Conservation (phyloP, 148 eudicot genomes). For the Nepenthes gracilis region DNA sequence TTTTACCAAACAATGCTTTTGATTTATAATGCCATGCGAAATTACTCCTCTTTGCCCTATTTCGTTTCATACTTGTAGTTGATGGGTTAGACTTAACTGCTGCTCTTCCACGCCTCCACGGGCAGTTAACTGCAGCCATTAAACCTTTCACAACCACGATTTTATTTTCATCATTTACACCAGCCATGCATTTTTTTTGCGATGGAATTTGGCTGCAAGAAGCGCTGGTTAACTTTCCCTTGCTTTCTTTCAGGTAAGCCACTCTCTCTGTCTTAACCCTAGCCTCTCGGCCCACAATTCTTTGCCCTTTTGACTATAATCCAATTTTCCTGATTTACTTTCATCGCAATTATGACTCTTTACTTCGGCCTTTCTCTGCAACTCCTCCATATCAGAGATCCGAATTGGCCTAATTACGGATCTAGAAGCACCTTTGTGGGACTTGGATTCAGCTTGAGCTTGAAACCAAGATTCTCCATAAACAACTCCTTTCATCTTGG, state of each 20-base stretch:
- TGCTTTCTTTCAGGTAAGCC: conserved; percentile 17
- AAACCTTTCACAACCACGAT: conserved; percentile 33
- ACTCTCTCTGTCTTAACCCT: conserved; percentile 13
- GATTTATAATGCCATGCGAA: conserved; percentile 10
- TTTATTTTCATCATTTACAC: conserved; percentile 10
- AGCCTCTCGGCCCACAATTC: conserved; percentile 3
- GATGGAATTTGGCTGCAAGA: conserved; percentile 1
- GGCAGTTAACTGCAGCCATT: conserved; percentile 32
- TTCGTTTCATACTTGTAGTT: conserved; percentile 9
- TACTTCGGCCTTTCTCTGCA: conserved; percentile 1
- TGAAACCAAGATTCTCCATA: conserved; percentile 3
- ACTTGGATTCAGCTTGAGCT: conserved; percentile 3
- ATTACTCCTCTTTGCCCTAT: conserved; percentile 14
- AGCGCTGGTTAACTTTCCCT: conserved; percentile 9
- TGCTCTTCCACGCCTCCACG: conserved; percentile 20
- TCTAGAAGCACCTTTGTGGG: conserved; percentile 10
- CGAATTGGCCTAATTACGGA: conserved; percentile 2
- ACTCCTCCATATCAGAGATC: conserved; percentile 4
- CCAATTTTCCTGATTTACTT: conserved; percentile 7
- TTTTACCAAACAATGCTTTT: conserved; percentile 12
- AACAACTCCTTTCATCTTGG: conserved; percentile 5
- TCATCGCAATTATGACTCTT: conserved; percentile 6
- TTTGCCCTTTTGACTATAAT: conserved; percentile 5
- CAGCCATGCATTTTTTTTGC: conserved; percentile 5
- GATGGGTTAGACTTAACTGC: conserved; percentile 6